Conservation (phyloP, 2,329 filamentous ascomycete genomes). For the Fusarium vanettenii region DNA sequence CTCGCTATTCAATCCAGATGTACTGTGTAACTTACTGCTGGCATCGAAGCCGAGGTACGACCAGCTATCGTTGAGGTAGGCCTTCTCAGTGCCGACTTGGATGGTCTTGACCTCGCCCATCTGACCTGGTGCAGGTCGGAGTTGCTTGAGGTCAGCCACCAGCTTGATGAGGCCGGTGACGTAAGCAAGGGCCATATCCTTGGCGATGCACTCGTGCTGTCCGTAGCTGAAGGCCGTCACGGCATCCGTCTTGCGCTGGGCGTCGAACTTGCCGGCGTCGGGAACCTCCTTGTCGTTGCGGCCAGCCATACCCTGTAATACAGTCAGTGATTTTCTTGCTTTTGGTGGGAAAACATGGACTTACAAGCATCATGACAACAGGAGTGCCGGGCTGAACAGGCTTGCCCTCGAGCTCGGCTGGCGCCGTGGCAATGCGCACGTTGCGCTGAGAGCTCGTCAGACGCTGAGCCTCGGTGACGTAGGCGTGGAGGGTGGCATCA, state of each 20-base stretch:
- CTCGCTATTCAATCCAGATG: neutral
- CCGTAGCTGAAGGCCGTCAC: slow-evolving; percentile 60
- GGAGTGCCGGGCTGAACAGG: slow-evolving; percentile 53
- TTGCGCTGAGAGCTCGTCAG: slow-evolving; percentile 55
- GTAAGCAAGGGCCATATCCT: slow-evolving; percentile 54
- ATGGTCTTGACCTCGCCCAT: slow-evolving; percentile 61
- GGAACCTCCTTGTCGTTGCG: slow-evolving; percentile 53
- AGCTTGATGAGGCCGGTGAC: slow-evolving; percentile 57
- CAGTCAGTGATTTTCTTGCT: slow-evolving; percentile 21
- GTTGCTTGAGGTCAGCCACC: slow-evolving; percentile 55
- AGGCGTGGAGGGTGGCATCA: slow-evolving; percentile 49
- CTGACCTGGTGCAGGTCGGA: slow-evolving; percentile 58
- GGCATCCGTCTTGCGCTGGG: slow-evolving; percentile 52
- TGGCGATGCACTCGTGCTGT: slow-evolving; percentile 59
- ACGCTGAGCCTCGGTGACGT: slow-evolving; percentile 56
- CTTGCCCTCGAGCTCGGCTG: slow-evolving; percentile 52
- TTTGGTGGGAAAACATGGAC: slow-evolving; percentile 7
- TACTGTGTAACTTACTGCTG: slow-evolving; percentile 53
- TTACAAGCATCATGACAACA: slow-evolving; percentile 55
- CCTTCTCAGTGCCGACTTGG: slow-evolving; percentile 51
- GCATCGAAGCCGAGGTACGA: slow-evolving; percentile 58
- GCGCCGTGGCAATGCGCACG: slow-evolving; percentile 49
- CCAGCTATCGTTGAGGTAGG: slow-evolving; percentile 61
- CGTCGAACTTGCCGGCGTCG: slow-evolving; percentile 54
- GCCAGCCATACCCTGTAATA: slow-evolving; percentile 50